Conservation (phyloP, 2,329 filamentous ascomycete genomes). For the Colletotrichum scovillei region DNA sequence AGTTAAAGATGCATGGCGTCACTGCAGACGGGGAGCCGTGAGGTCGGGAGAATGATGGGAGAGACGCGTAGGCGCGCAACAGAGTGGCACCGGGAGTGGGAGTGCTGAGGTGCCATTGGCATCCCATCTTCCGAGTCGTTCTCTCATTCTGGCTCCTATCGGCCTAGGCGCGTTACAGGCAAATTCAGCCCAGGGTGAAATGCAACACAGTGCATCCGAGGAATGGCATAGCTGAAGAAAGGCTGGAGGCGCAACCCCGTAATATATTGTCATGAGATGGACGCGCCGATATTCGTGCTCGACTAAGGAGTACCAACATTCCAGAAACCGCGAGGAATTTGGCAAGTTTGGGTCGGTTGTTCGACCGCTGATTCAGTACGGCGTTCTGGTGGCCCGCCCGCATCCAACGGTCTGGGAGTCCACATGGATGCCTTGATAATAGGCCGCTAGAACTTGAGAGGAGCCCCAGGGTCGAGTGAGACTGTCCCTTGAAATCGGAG, state of each 20-base stretch:
- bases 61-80: not conserved
- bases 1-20: constrained; percentile 14
- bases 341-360: not conserved
- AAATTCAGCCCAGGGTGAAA: constrained; percentile 16
- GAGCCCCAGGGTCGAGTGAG: not conserved
- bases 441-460: not conserved
- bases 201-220: constrained; percentile 26
- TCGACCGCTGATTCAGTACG: not conserved
- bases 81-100: not conserved
- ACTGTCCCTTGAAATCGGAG: constrained; percentile 1
- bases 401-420: not conserved
- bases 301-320: not conserved
- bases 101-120: not conserved
- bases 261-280: not conserved
- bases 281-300: not conserved
- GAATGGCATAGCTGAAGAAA: not conserved
- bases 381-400: not conserved
- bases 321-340: constrained; percentile 15
- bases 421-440: not conserved
- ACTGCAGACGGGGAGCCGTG: not conserved
- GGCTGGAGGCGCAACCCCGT: not conserved
- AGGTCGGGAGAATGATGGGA: not conserved
- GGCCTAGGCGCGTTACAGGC: constrained; percentile 25
- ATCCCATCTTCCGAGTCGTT: not conserved
- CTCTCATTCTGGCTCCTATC: not conserved